phyloP scores from a whole-genome alignment of 768 basidiomycete species.

The Sarcodon aspratus region DNA sequence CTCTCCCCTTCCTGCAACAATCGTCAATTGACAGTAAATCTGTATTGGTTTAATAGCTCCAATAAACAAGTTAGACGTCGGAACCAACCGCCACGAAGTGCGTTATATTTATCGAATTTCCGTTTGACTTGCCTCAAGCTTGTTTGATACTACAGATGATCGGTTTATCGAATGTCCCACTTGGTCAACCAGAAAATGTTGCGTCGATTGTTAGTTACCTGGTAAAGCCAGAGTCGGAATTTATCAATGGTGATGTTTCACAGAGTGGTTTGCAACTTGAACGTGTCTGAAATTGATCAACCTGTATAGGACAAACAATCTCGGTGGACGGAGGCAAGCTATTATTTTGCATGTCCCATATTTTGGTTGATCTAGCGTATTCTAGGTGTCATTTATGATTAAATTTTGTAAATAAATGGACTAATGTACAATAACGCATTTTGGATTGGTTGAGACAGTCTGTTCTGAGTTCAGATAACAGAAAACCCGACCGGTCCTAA shows the following conservation, averaged over 20 bases:
- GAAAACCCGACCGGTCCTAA: too few relatives aligned
- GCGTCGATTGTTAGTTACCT: slow-evolving; percentile 12
- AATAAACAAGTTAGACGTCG: background rate
- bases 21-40: too few relatives aligned
- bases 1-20: background rate
- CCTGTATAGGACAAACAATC: background rate
- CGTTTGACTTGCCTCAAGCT: background rate
- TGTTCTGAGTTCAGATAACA: too few relatives aligned
- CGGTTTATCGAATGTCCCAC: slow-evolving; percentile 3
- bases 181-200: slow-evolving; percentile 5
- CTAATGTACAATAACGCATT: too few relatives aligned
- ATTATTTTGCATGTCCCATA: background rate
- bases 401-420: background rate
- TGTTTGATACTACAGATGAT: background rate
- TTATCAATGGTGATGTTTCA: slow-evolving; percentile 8
- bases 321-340: background rate
- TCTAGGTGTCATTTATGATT: background rate
- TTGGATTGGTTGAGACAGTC: too few relatives aligned
- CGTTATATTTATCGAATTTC: background rate
- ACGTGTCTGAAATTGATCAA: background rate
- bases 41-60: background rate
- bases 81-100: background rate
- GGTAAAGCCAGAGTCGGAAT: slow-evolving; percentile 10
- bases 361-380: background rate
- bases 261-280: background rate